Evolutionary conservation across 805 yeast genomes (phyloP), one percentile per base, ranked within the genome.

Genomic region (Candida glaebosa): DNA sequence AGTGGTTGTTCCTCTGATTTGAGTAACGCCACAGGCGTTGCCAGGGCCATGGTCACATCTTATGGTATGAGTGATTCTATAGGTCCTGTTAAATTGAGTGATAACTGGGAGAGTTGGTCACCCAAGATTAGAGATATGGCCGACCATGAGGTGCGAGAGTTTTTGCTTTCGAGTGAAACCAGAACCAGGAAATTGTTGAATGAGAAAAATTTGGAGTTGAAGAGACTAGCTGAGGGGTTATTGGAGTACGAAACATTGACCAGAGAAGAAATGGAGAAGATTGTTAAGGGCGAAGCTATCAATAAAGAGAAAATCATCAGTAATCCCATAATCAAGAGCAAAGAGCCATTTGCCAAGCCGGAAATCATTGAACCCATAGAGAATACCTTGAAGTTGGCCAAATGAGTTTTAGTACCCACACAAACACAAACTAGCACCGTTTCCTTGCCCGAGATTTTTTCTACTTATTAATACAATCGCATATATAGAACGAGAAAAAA

Each of bases 81-180:
- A 43, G 99, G 99, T 2, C 99, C 99, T 5, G 87, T 93, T 19
- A 81, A 81, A 57, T 73, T 93, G 37, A 78, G 91, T 36, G 96
- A 89, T 55, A 82, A 87, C 56, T 91, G 97, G 97, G 89, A 82
- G 51, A 79, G 85, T 33, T 93, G 99, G 99, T 88, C 96, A 2
- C 85, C 91, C 10, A 79, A 81, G 51, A 76, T 95, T 38, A 75
- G 95, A 49, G 93, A 88, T 58, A 72, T 82, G 63, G 99, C 98
- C 10, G 99, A 93, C 61, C 81, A 84, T 54, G 98, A 93, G 67
- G 90, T 93, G 31, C 74, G 96, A 43, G 78, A 76, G 37, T 67
- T 87, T 46, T 73, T 93, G 48, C 72, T 85, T 42, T 79, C 71
- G 4, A 82, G 95, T 18, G 97, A 90, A 60, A 73, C 75, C 34